Evolutionary conservation across 1,139 yeast genomes (phyloP), one percentile per base, ranked within the genome.

Genomic region (Lodderomyces oxycetoniae): DNA sequence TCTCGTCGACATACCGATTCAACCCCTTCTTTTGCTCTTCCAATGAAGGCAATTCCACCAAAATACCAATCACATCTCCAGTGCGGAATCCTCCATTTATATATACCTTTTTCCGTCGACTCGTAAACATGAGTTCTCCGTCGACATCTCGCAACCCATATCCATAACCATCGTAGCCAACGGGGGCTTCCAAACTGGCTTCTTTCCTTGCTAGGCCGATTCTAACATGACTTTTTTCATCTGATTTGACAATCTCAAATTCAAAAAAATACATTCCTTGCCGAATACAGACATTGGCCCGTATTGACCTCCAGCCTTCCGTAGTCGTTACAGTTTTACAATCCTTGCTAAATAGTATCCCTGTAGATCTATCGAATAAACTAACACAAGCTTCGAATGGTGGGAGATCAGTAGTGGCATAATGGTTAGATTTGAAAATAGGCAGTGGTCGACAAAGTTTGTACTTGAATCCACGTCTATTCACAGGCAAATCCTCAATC

Each of bases 101-200:
- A 26, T 54, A 57, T 2, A 53, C 43, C 15, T 66, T 67, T 30
- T 61, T 57, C 0, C 89, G 87, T 32, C 93, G 67, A 42, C 91
- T 79, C 29, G 83, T 57, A 41, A 91, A 94, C 30, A 91, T 70
- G 26, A 74, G 75, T 43, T 85, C 84, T 2, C 97, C 94, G n/a
- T 71, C 70, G 23, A 73, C 71, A 57, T 89, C 97, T 40, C 97
- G 66, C 8, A 91, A 52, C 1, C 96, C 96, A 55, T 93, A 91
- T 0, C 96, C 91, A 58, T 88, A 91, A 0, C 89, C 93, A 56
- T 91, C 97, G 50, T 77, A 86, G 4, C 99, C 99, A 7, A 89
- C 91, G 0, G 99, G 98, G 0, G 95, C 95, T 46, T 91, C 96
- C 32, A 89, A 59, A 35, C 88, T 76, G 1, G 96, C 94, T 51